Conservation (phyloP, 768 basidiomycete genomes). For the Collybia mongolica region DNA sequence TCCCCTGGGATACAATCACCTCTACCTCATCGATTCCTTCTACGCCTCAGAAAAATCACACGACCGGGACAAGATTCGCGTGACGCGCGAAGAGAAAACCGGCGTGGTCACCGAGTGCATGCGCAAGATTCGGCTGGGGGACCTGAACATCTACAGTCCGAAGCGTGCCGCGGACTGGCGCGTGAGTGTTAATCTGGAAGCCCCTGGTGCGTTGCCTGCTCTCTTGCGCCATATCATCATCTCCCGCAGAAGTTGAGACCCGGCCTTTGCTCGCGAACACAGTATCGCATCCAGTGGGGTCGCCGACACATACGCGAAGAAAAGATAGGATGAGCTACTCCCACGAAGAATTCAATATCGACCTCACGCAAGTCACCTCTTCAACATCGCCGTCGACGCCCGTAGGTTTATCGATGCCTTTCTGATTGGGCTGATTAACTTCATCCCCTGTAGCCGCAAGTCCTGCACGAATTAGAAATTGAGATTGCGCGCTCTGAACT, state of each 20-base stretch:
- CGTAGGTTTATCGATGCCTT: slow-evolving; percentile 36
- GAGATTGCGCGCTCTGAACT: slow-evolving; percentile 76
- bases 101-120: slow-evolving; percentile 62
- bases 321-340: slow-evolving; percentile 93
- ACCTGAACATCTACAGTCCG: slow-evolving; percentile 86
- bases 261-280: background rate
- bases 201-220: slow-evolving; percentile 59
- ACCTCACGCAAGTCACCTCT: slow-evolving; percentile 89
- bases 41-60: slow-evolving; percentile 44
- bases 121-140: slow-evolving; percentile 80
- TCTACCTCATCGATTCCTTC: slow-evolving; percentile 78
- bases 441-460: slow-evolving; percentile 43
- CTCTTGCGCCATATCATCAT: background rate
- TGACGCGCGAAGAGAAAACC: slow-evolving; percentile 80
- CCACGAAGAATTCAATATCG: slow-evolving; percentile 91
- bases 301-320: slow-evolving; percentile 57
- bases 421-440: background rate
- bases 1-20: slow-evolving; percentile 74
- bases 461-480: slow-evolving; percentile 86
- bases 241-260: slow-evolving; percentile 1
- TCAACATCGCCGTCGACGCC: slow-evolving; percentile 43
- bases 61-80: slow-evolving; percentile 65
- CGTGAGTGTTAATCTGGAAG: slow-evolving; percentile 89
- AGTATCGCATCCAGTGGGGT: slow-evolving; percentile 72
- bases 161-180: slow-evolving; percentile 87